Base-by-base conservation (phyloP, 768 basidiomycete species). In the Termitomyces sp. region DNA sequence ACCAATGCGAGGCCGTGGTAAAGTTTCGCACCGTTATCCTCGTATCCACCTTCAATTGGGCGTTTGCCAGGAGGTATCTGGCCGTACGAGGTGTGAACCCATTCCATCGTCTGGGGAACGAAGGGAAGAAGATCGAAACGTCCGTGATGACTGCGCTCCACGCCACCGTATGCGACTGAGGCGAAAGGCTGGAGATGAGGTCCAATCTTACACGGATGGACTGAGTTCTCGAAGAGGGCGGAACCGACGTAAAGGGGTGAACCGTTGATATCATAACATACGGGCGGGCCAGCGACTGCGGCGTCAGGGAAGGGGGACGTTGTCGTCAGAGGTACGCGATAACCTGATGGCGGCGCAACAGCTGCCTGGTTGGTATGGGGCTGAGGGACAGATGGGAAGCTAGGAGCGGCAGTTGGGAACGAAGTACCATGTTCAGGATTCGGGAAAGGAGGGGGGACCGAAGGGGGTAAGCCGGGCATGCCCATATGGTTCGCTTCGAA, bases 151-250 rank as follows among this genome's bases (percentile, higher is more conserved):
- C 68, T 73, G 40, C 76, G 55, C 71, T 91, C 90, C 5, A 59
- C 62, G 5, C 87, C 87, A 14, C 81, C 88, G 62, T 81, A 90
- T 3, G 89, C 76, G 2, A 91, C 85, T 23, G 78, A 66, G 69
- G 82, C 58, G 69, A 75, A 61, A 61, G 79, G 65, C n/a, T 69
- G 65, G n/a, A 89, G 80, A 60, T 77, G 68, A 10, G 85, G 82
- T 1, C 75, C 83, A 63, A 92, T 82, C 75, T 93, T 94, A 81
- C 91, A 92, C 4, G 91, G 91, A 58, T 93, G 90, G 3, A 92
- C 87, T 0, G 85, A 83, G 59, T 75, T 72, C 54, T 73, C 75
- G 66, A 91, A 75, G 45, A 92, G 71, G 11, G 89, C 91, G 5
- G 87, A 89, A 14, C 90, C 91, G 32, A 94, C 62, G 72, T 78